Percentiles rank a stretch among this genome's conserved stretches.
These are phyloP conservation scores for Teratosphaeria epicoccoides DNA, from an alignment of 2,329 filamentous ascomycete genomes.

Conservation along the genomic window DNA sequence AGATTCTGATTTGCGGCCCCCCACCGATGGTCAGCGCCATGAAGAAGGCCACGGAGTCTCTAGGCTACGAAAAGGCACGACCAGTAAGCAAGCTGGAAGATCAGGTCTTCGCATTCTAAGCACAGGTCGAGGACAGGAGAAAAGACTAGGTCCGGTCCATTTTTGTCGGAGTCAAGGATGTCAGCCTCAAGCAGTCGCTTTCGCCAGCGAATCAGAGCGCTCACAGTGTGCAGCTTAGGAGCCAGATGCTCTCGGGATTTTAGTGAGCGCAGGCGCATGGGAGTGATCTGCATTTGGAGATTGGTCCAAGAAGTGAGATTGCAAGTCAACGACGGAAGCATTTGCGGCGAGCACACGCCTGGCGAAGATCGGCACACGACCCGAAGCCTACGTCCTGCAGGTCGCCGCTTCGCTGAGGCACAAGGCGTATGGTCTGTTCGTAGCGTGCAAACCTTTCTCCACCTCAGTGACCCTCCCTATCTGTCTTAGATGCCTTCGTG, in stretches of 20 bases:
- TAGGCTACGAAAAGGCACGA: slow-evolving; percentile 84
- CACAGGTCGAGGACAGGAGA: background rate
- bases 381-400: no score
- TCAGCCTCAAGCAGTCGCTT: no score
- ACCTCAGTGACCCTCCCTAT: no score
- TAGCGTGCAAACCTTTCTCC: no score
- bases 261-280: background rate
- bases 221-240: background rate
- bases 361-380: no score
- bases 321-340: background rate
- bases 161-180: background rate
- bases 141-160: background rate
- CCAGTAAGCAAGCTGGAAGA: slow-evolving; percentile 97
- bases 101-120: slow-evolving; percentile 88
- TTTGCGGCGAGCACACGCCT: no score
- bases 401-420: no score
- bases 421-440: no score
- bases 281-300: background rate
- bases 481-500: no score
- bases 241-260: background rate
- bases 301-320: background rate
- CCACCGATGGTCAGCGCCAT: slow-evolving; percentile 94
- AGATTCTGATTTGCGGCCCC: slow-evolving; percentile 88
- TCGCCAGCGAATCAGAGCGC: no score
- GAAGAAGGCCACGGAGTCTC: slow-evolving; percentile 85